A percentile compares a stretch with the other conserved stretches of the same genome.
Conservation (phyloP, 2,329 filamentous ascomycete species). For the Raffaelea deltoideospora region DNA sequence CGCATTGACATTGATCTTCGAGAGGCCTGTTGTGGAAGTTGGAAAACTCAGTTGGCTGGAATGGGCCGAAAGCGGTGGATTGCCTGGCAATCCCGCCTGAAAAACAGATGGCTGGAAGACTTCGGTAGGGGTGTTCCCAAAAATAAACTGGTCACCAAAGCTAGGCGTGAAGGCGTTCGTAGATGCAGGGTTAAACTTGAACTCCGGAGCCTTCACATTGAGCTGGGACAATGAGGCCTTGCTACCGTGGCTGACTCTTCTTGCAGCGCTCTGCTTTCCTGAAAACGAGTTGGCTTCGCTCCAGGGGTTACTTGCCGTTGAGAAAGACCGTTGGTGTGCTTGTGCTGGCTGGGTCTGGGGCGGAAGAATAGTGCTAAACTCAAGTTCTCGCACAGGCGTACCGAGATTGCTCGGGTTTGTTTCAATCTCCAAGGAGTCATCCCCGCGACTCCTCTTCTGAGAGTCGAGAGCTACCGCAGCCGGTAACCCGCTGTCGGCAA, state of each 20-base stretch:
- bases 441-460: too few relatives aligned
- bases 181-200: conserved; percentile 54
- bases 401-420: conserved; percentile 61
- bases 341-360: conserved; percentile 32
- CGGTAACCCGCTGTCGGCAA: too few relatives aligned
- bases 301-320: conserved; percentile 49
- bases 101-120: conserved; percentile 34
- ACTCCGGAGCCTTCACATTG: conserved; percentile 80
- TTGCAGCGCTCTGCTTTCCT: conserved; percentile 20
- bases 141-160: conserved; percentile 26
- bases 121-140: conserved; percentile 20
- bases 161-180: conserved; percentile 35
- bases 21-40: conserved; percentile 21
- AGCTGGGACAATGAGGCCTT: conserved; percentile 63
- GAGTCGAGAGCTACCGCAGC: too few relatives aligned
- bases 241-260: conserved; percentile 44
- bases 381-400: conserved; percentile 40
- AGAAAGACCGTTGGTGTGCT: conserved; percentile 37
- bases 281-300: conserved; percentile 30
- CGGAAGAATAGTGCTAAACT: conserved; percentile 28
- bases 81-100: conserved; percentile 21
- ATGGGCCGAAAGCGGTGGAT: conserved; percentile 18
- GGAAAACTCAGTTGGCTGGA: conserved; percentile 27
- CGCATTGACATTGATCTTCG: conserved; percentile 53
- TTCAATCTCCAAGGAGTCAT: conserved; percentile 51